A percentile compares a stretch with the other conserved stretches of the same genome.
phyloP scores from a whole-genome alignment of 768 basidiomycete species.

The Macrolepiota fuliginosa region DNA sequence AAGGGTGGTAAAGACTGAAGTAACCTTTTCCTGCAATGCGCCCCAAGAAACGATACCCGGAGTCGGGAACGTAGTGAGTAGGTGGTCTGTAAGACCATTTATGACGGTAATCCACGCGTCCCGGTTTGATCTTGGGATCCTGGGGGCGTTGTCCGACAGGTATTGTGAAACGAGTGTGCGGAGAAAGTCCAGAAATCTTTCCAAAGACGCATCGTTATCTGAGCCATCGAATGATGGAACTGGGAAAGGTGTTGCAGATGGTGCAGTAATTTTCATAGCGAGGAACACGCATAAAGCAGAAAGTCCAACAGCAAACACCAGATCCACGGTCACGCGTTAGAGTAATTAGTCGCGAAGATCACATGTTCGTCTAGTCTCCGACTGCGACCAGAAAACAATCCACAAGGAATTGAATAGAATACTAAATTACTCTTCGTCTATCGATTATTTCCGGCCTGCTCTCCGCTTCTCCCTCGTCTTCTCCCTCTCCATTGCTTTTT shows the following conservation, averaged over 20 bases:
- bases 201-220: constrained; percentile 28
- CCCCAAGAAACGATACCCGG: constrained; percentile 50
- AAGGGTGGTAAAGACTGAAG: constrained; percentile 36
- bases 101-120: constrained; percentile 50
- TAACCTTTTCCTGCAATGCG: constrained; percentile 42
- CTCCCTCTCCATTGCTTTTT: constrained; percentile 88
- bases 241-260: constrained; percentile 27
- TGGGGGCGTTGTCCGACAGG: constrained; percentile 29
- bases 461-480: constrained; percentile 75
- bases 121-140: constrained; percentile 32
- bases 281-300: neutral
- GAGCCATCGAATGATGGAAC: constrained; percentile 27
- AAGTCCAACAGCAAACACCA: neutral
- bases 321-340: neutral
- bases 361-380: neutral
- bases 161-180: constrained; percentile 34
- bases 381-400: neutral
- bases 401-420: neutral
- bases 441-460: constrained; percentile 66
- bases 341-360: neutral
- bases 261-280: constrained; percentile 18
- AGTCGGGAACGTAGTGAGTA: constrained; percentile 53
- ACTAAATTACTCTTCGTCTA: neutral
- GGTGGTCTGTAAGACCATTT: constrained; percentile 48
- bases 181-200: constrained; percentile 43